phyloP scores from a whole-genome alignment of 2,329 filamentous ascomycete species.

The Triangularia verruculosa region DNA sequence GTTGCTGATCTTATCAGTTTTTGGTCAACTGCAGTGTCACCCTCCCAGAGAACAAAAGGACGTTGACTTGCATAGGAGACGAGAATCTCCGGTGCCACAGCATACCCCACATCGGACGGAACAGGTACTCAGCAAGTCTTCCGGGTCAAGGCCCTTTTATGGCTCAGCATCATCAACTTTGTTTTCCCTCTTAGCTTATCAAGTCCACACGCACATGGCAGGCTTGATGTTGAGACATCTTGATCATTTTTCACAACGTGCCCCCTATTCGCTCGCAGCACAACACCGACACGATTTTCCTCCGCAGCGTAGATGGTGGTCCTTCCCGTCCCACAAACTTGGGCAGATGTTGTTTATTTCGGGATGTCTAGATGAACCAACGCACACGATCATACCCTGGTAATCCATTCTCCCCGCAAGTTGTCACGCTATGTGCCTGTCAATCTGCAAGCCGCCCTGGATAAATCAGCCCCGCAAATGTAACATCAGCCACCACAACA shows the following conservation, averaged over 20 bases:
- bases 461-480: not conserved
- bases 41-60: not conserved
- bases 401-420: not conserved
- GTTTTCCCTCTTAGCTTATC: not conserved
- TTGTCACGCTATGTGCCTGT: not conserved
- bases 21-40: not conserved
- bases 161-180: not conserved
- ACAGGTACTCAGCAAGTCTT: not conserved
- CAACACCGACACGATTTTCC: not conserved
- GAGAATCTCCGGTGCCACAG: conserved; percentile 5
- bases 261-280: not conserved
- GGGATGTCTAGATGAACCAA: not conserved
- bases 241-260: not conserved
- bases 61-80: conserved; percentile 1
- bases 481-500: not conserved
- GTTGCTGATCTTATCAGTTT: not conserved
- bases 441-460: not conserved
- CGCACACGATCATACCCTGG: not conserved
- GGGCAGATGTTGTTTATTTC: not conserved
- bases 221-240: not conserved
- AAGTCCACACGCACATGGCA: not conserved
- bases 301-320: not conserved
- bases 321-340: not conserved
- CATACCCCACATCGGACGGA: not conserved
- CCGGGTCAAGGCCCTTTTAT: not conserved